Percentiles rank a stretch among this genome's conserved stretches.
phyloP scores from a whole-genome alignment of 192 early-diverging fungal species.

The Dissophora ornata region DNA sequence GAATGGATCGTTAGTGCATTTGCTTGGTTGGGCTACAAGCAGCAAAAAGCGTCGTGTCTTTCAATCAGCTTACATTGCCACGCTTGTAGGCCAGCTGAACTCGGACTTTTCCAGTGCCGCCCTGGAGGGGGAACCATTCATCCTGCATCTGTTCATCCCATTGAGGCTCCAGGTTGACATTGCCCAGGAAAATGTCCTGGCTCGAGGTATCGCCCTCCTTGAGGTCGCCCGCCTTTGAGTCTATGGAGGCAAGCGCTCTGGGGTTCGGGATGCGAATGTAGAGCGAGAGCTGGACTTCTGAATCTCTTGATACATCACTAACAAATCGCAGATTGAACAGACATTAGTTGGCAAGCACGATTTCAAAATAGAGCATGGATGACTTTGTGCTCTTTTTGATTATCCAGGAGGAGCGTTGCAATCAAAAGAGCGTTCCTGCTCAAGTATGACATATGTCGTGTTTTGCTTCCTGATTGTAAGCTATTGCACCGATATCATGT shows the following conservation, averaged over 20 bases:
- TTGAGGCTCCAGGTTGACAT: conserved; percentile 63
- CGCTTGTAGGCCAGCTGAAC: conserved; percentile 80
- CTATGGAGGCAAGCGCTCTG: conserved; percentile 27
- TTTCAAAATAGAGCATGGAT: too few relatives aligned
- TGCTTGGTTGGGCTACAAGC: background rate
- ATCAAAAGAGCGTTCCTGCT: background rate
- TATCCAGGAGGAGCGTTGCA: too few relatives aligned
- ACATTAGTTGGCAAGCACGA: background rate
- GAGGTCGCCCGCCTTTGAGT: conserved; percentile 52
- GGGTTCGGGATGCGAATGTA: conserved; percentile 65
- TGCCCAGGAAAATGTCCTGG: conserved; percentile 65
- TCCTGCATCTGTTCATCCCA: conserved; percentile 68
- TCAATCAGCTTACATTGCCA: conserved; percentile 62
- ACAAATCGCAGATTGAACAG: background rate
- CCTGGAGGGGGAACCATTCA: conserved; percentile 71
- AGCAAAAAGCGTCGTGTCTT: background rate
- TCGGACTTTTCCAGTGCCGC: conserved; percentile 77
- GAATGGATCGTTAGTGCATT: background rate
- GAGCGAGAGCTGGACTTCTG: conserved; percentile 69
- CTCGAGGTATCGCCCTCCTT: conserved; percentile 40
- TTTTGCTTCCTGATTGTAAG: conserved; percentile 4
- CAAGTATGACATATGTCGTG: background rate
- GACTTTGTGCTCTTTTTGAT: too few relatives aligned
- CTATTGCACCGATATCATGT: too few relatives aligned
- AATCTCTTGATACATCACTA: conserved; percentile 72